Evolutionary conservation across 1,284 basidiomycete genomes (phyloP).

Genomic region (Pterula multifida): DNA sequence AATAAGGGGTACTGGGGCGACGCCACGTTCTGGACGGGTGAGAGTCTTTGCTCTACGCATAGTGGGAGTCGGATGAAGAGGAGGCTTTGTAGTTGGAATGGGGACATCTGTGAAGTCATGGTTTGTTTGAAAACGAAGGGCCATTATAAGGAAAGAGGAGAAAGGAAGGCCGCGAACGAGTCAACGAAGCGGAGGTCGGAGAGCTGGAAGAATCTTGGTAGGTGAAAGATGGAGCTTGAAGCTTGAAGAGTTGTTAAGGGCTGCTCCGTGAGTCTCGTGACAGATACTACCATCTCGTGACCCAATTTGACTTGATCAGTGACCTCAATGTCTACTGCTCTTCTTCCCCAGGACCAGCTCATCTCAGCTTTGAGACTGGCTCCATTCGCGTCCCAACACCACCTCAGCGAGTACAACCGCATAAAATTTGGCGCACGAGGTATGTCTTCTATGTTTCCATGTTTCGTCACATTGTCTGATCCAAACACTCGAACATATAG

Average conservation of each 20-base stretch:
- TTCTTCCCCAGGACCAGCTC: constrained; percentile 6
- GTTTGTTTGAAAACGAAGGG: constrained; percentile 44
- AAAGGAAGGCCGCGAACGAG: constrained; percentile 19
- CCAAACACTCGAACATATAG: constrained; percentile 19
- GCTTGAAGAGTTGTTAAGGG: constrained; percentile 3
- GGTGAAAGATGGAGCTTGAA: constrained; percentile 6
- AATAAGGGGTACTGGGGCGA: constrained; percentile 90
- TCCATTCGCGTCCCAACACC: constrained; percentile 67
- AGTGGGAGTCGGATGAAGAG: constrained; percentile 32
- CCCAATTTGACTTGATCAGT: neutral
- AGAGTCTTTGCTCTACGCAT: constrained; percentile 87
- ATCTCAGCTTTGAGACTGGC: constrained; percentile 30
- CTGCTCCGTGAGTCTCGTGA: constrained; percentile 3
- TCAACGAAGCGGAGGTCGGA: constrained; percentile 9
- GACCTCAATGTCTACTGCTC: neutral
- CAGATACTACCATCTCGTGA: neutral
- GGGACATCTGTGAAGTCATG: constrained; percentile 53
- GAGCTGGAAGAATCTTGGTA: constrained; percentile 5
- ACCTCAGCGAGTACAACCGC: constrained; percentile 65
- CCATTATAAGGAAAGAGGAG: constrained; percentile 29
- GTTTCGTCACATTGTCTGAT: neutral
- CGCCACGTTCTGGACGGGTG: constrained; percentile 88
- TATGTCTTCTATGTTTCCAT: constrained; percentile 14
- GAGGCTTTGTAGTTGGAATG: constrained; percentile 50
- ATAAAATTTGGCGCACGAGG: constrained; percentile 66